A percentile compares a stretch with the other conserved stretches of the same genome.
These are phyloP conservation scores for Alternaria ventricosa DNA, from an alignment of 2,329 filamentous ascomycete genomes.

Conservation along the genomic window DNA sequence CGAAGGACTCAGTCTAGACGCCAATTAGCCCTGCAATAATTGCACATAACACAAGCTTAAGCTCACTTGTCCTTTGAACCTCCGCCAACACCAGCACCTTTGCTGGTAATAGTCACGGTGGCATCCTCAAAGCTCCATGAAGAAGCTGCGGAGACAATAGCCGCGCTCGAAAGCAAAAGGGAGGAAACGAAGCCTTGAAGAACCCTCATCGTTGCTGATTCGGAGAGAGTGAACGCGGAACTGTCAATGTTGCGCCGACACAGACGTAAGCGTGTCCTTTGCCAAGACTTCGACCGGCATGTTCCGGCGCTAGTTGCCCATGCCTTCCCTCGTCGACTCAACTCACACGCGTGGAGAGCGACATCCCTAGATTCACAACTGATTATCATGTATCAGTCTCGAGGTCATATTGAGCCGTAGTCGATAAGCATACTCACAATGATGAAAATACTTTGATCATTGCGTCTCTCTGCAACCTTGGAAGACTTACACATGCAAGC, in stretches of 20 bases:
- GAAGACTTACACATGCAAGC: neutral
- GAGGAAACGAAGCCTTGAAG: constrained; percentile 52
- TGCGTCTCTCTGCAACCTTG: neutral
- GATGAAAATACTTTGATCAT: neutral
- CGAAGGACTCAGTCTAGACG: constrained; percentile 53
- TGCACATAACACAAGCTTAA: neutral
- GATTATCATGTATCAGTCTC: neutral
- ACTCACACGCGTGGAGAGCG: neutral
- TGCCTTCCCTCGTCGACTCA: neutral
- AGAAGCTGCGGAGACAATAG: constrained; percentile 56
- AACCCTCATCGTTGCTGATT: constrained; percentile 50
- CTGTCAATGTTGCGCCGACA: constrained; percentile 24
- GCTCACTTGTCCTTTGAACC: constrained; percentile 70
- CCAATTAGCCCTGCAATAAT: neutral
- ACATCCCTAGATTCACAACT: neutral
- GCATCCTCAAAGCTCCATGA: constrained; percentile 79
- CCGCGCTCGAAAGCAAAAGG: constrained; percentile 50
- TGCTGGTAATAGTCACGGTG: constrained; percentile 68
- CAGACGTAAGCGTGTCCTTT: constrained; percentile 28
- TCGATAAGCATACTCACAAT: neutral
- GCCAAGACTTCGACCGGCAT: constrained; percentile 18
- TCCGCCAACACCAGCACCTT: constrained; percentile 60
- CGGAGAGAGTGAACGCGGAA: constrained; percentile 34
- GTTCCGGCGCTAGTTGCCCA: constrained; percentile 10
- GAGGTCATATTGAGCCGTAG: neutral